A percentile compares a stretch with the other conserved stretches of the same genome.
Conservation (phyloP, 768 basidiomycete genomes). For the Suillus subalutaceus region DNA sequence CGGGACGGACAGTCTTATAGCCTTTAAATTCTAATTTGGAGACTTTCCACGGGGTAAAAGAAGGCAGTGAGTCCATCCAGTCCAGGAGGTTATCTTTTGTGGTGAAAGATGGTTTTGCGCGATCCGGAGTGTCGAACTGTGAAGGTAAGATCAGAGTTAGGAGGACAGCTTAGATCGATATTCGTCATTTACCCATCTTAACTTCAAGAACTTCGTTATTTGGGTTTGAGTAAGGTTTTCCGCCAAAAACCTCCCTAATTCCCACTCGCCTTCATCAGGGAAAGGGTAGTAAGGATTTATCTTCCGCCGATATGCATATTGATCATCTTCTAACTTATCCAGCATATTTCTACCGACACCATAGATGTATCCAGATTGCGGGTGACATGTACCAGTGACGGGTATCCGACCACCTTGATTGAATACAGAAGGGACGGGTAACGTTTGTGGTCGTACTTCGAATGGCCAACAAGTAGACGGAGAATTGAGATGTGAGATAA, state of each 20-base stretch:
- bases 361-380: no score
- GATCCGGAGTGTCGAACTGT: constrained; percentile 6
- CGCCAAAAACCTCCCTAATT: constrained; percentile 31
- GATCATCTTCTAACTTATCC: constrained; percentile 25
- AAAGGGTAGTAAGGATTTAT: constrained; percentile 37
- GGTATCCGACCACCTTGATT: no score
- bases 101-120: constrained; percentile 20
- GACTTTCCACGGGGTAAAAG: constrained; percentile 24
- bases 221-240: constrained; percentile 24
- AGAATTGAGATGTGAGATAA: not conserved
- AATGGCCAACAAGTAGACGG: not conserved
- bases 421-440: constrained; percentile 17
- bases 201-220: constrained; percentile 31
- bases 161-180: not conserved
- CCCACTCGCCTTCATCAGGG: constrained; percentile 34
- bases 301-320: constrained; percentile 17
- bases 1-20: constrained; percentile 18
- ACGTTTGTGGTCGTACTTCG: not conserved
- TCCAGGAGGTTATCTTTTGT: constrained; percentile 22
- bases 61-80: constrained; percentile 21
- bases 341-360: no score
- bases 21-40: constrained; percentile 7
- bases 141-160: not conserved
- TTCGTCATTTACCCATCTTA: constrained; percentile 24
- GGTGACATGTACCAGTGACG: no score